Evolutionary conservation across 192 early-diverging fungal species (phyloP).

Genomic region (Ambispora gerdemannii): DNA sequence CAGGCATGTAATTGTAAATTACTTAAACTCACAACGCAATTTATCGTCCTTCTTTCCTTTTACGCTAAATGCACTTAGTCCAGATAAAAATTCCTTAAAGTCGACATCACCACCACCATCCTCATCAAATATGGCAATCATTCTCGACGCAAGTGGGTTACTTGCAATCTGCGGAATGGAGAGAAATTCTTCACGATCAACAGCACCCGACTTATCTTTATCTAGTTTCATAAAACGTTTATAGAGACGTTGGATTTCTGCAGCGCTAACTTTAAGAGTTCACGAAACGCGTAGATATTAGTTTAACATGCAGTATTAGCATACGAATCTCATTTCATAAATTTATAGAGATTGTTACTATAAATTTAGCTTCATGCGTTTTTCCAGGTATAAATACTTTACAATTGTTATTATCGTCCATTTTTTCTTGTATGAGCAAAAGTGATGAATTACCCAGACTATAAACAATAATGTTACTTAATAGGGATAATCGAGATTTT

Average conservation of each 20-base stretch:
- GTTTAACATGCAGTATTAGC: too few relatives aligned
- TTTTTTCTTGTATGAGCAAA: too few relatives aligned
- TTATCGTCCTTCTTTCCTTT: conserved; percentile 96
- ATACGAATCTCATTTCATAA: too few relatives aligned
- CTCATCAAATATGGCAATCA: conserved; percentile 96
- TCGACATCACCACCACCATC: conserved; percentile 99
- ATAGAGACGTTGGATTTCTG: conserved; percentile 97
- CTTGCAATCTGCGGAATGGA: conserved; percentile 94
- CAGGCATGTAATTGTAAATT: too few relatives aligned
- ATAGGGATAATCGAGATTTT: too few relatives aligned
- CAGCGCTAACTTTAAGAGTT: conserved; percentile 65
- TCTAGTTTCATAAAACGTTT: conserved; percentile 98
- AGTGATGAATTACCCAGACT: too few relatives aligned
- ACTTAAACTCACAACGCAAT: conserved; percentile 72
- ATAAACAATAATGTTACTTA: too few relatives aligned
- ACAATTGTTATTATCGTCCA: too few relatives aligned
- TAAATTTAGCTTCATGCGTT: too few relatives aligned
- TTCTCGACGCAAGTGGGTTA: conserved; percentile 93
- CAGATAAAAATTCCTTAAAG: conserved; percentile 97
- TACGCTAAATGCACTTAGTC: conserved; percentile 89
- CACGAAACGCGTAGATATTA: background rate
- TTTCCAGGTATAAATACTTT: too few relatives aligned
- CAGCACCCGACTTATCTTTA: conserved; percentile 92
- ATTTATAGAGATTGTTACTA: too few relatives aligned
- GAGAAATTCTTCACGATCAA: conserved; percentile 97